Evolutionary conservation across 75 land plant genomes (phyloP).

Genomic region (Ceratopteris richardii): DNA sequence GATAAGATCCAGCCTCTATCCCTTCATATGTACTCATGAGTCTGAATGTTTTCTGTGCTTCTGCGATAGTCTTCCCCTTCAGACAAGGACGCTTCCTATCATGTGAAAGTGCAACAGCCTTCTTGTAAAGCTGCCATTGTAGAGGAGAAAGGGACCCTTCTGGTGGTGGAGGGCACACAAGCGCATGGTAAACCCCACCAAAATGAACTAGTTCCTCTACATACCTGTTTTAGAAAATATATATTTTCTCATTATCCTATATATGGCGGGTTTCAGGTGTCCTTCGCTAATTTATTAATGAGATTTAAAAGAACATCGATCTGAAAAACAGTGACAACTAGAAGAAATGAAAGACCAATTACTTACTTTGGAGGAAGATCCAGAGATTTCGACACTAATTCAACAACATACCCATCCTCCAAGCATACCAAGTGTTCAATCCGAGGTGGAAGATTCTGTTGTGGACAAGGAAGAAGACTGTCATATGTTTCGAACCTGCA

Average conservation of each 20-base stretch:
- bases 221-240: slow-evolving; percentile 35
- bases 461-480: slow-evolving; percentile 82
- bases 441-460: slow-evolving; percentile 46
- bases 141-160: slow-evolving; percentile 53
- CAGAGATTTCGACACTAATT: slow-evolving; percentile 50
- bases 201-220: slow-evolving; percentile 91
- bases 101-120: slow-evolving; percentile 44
- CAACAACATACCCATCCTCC: slow-evolving; percentile 67
- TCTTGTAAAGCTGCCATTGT: slow-evolving; percentile 56
- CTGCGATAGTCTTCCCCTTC: slow-evolving; percentile 83
- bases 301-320: neutral
- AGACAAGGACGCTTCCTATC: slow-evolving; percentile 51
- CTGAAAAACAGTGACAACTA: neutral
- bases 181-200: slow-evolving; percentile 90
- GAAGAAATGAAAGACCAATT: too few species aligned
- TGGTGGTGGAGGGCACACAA: slow-evolving; percentile 81
- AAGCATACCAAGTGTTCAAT: slow-evolving; percentile 73
- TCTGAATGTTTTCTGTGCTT: slow-evolving; percentile 84
- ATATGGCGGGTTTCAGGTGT: too few species aligned
- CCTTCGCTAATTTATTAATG: neutral
- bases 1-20: slow-evolving; percentile 83
- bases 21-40: slow-evolving; percentile 44
- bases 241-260: too few species aligned
- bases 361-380: slow-evolving; percentile 85
- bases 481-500: slow-evolving; percentile 16